phyloP scores from a whole-genome alignment of 225 moss, liverwort and hornwort genomes.

The Asterella californica region DNA sequence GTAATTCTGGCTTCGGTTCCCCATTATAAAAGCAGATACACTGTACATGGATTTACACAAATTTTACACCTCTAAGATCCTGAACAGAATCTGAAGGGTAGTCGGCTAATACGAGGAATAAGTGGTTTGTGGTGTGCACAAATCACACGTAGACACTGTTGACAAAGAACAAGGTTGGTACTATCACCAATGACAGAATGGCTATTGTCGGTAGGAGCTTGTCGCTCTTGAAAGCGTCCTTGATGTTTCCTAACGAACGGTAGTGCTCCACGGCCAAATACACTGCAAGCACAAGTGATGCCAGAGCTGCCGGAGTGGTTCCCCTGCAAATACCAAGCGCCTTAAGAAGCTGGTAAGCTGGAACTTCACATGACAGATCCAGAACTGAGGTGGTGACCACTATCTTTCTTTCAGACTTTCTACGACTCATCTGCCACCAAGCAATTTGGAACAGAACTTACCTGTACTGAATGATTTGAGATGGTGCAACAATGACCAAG shows the following conservation, averaged over 20 bases:
- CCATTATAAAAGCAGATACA: neutral
- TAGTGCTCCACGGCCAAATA: conserved; percentile 33
- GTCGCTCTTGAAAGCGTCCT: conserved; percentile 25
- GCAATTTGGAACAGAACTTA: neutral
- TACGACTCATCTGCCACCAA: neutral
- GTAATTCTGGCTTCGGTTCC: neutral
- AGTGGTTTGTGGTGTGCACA: neutral
- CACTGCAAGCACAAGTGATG: conserved; percentile 26
- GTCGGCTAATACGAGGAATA: neutral
- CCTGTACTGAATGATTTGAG: conserved; percentile 44
- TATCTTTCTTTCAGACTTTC: neutral
- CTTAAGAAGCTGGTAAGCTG: neutral
- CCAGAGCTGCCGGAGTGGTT: conserved; percentile 21
- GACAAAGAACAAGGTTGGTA: conserved; percentile 32
- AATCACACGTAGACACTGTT: conserved; percentile 24
- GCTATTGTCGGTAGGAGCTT: conserved; percentile 38
- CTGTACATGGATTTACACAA: conserved; percentile 6
- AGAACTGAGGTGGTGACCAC: neutral
- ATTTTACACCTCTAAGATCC: neutral
- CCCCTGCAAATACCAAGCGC: conserved; percentile 23
- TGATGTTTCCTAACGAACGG: conserved; percentile 1
- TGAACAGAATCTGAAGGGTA: neutral
- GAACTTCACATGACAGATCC: neutral
- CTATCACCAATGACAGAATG: conserved; percentile 21
- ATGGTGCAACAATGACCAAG: conserved; percentile 37